Evolutionary conservation across 2,329 filamentous ascomycete species (phyloP), one percentile per base, ranked within the genome.

Genomic region (Diaporthe ampelina): DNA sequence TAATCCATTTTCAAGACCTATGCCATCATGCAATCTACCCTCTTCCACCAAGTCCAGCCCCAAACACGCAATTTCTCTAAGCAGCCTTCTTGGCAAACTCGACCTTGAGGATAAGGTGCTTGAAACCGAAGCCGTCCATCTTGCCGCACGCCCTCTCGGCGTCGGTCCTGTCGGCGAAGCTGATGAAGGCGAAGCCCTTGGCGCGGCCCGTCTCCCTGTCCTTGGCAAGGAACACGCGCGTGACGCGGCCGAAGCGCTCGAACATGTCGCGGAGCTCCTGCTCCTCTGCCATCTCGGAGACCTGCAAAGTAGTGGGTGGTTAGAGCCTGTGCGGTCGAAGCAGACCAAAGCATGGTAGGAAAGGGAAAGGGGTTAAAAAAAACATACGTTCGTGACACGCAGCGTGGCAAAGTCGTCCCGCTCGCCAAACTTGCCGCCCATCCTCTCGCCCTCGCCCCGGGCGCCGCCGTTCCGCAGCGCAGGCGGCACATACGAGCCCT

Each of bases 121-220:
- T 93, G 88, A 95, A 96, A 86, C 94, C 94, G 79, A 90, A 98
- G 81, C 97, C 97, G 86, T 99, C 97, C 94, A 99, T 96, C 91
- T 98, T 98, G 87, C 94, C 93, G 87, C 94, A 97, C 54, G 97
- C 97, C 87, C 94, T 94, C 79, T 94, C 94, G 79, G 97, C 97
- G 85, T 99, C 97, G 79, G 89, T 85, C 79, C 97, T 90, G 84
- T 99, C 97, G 75, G 93, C 94, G 82, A 97, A 99, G 85, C 94
- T 97, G 89, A 99, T 97, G 85, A 99, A 99, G 35, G 97, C 97
- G 84, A 99, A 99, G 77, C 97, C 97, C 91, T 99, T 99, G 80
- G 97, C 97, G 83, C 96, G 88, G 76, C 95, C 94, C 54, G 97
- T 99, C 81, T 99, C 97, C 83, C 97, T 90, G 87, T 99, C 97